A percentile compares a stretch with the other conserved stretches of the same genome.
phyloP scores from a whole-genome alignment of 1,284 basidiomycete species.

The Cryptococcus jaspeensis region DNA sequence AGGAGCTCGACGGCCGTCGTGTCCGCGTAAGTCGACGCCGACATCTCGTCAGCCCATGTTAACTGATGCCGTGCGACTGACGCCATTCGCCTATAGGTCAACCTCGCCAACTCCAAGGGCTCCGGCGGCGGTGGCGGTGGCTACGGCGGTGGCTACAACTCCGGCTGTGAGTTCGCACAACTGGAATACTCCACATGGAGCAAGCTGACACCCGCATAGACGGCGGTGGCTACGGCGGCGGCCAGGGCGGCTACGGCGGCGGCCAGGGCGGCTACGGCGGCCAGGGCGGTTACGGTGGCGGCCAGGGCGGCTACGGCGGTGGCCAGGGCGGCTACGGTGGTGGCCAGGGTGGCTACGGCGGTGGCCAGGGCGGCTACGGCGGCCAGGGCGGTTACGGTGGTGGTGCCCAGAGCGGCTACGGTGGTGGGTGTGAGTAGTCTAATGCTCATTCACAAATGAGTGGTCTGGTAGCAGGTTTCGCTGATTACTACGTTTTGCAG shows the following conservation, averaged over 20 bases:
- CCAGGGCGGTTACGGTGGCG: constrained; percentile 35
- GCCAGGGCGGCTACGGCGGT: constrained; percentile 47
- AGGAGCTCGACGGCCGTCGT: constrained; percentile 88
- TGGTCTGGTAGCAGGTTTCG: not conserved
- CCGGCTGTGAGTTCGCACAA: constrained; percentile 35
- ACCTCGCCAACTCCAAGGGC: constrained; percentile 84
- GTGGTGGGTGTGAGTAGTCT: constrained; percentile 3
- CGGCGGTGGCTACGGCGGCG: constrained; percentile 44
- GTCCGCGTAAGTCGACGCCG: constrained; percentile 55
- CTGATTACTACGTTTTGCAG: not conserved
- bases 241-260: constrained; percentile 46
- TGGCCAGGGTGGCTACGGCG: constrained; percentile 40
- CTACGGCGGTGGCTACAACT: constrained; percentile 46
- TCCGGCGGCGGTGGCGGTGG: constrained; percentile 56
- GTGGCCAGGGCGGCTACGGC: constrained; percentile 48
- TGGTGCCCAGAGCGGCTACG: constrained; percentile 10
- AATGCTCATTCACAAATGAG: not conserved
- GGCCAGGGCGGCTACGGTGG: constrained; percentile 32
- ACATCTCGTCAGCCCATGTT: not conserved
- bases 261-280: constrained; percentile 43
- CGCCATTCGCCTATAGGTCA: constrained; percentile 62
- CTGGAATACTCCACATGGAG: not conserved
- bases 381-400: constrained; percentile 39
- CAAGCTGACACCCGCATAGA: constrained; percentile 6
- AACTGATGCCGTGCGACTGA: not conserved